Evolutionary conservation across 148 eudicot genomes (phyloP).

Genomic region (Amaranthus palmeri): DNA sequence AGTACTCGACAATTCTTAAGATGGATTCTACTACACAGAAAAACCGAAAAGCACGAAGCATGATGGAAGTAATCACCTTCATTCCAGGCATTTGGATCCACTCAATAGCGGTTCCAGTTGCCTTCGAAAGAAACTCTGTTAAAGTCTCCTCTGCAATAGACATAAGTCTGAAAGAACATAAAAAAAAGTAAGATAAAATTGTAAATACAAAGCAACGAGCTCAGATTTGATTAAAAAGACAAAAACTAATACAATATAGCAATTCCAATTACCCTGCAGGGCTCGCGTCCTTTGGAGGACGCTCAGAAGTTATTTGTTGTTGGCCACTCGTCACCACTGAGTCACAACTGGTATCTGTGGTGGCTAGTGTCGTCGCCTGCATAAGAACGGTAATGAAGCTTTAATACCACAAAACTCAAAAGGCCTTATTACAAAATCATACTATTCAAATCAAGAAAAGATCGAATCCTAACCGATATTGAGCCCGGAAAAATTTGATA

Average conservation of each 20-base stretch:
- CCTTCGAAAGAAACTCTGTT: conserved; percentile 56
- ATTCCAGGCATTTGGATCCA: conserved; percentile 60
- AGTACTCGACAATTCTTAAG: too few species aligned
- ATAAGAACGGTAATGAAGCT: neutral
- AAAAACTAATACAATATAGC: neutral
- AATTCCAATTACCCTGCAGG: conserved; percentile 34
- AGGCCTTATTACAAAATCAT: neutral
- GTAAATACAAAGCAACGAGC: conserved; percentile 2
- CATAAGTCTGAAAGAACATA: conserved; percentile 36
- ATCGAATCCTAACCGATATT: too few species aligned
- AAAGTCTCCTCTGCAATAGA: conserved; percentile 50
- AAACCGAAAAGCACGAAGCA: neutral
- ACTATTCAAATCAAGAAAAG: too few species aligned
- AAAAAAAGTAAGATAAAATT: neutral
- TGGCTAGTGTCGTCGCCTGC: conserved; percentile 31
- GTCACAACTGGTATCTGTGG: conserved; percentile 42
- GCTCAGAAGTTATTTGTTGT: conserved; percentile 35
- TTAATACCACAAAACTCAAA: conserved; percentile 7
- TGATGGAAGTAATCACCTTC: conserved; percentile 32
- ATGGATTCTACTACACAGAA: neutral
- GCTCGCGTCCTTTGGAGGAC: conserved; percentile 29
- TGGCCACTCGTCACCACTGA: conserved; percentile 48
- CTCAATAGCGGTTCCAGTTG: conserved; percentile 59
- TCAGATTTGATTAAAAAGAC: neutral
- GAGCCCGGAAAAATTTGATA: too few species aligned